Evolutionary conservation across 306 rosid genomes (phyloP), one percentile per base, ranked within the genome.

Genomic region (Quercus agrifolia): DNA sequence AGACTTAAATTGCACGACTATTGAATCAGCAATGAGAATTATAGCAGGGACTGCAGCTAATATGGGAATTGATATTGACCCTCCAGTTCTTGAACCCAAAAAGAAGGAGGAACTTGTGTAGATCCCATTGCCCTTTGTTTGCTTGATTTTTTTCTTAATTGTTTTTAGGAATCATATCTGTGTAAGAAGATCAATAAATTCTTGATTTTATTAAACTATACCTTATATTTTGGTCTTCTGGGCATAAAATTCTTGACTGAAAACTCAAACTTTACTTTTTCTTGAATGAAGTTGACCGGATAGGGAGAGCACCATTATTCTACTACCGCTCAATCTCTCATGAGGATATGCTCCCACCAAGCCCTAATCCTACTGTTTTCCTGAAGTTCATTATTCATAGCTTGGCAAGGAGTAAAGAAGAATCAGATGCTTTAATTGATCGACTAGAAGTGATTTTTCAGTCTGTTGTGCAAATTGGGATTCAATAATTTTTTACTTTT

Each of bases 11-110:
- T 95, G 98, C 92, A 31, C 94, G 6, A 91, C 68, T 51, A 81
- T 91, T 7, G 99, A 95, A 85, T 93, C 99, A 6, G 97, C 98
- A 49, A 91, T 95, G 98, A 93, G 99, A 87, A 87, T 95, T 62
- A 95, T 95, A 82, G 98, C 98, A 9, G 99, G 99, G 55, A 95
- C 99, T 9, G 98, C 99, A 14, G 99, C 98, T 66, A 95, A 95
- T 85, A 93, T 95, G 99, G 99, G 99, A 83, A 95, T 95, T 30
- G 99, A 93, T 5, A 83, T 95, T 56, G 99, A 95, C 81, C 98
- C 99, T 80, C 99, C 99, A 31, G 80, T 95, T 78, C 97, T 91
- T 59, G 93, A 85, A 85, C 87, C 87, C 74, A 93, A 93, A 74
- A 73, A 85, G 88, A 95, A 93, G 93, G 81, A 79, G 84, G 80